Conservation (phyloP, 208 protist species). For the Wallacemonas sp. region DNA sequence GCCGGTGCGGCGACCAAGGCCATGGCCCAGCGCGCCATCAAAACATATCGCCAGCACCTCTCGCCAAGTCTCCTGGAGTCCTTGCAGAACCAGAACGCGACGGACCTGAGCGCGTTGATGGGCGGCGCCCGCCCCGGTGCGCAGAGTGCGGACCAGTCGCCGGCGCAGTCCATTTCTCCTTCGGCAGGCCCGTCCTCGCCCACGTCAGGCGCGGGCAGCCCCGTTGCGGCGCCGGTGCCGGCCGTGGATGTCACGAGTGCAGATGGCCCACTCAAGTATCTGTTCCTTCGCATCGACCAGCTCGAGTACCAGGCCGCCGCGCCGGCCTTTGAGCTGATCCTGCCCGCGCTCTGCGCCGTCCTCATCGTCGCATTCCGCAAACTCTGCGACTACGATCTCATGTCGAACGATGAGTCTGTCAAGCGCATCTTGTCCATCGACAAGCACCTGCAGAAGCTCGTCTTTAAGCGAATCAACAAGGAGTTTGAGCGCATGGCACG, state of each 20-base stretch:
- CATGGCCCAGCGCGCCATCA: constrained; percentile 53
- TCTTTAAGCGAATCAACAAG: constrained; percentile 52
- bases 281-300: constrained; percentile 48
- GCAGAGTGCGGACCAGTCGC: background rate
- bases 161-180: background rate
- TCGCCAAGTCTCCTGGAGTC: constrained; percentile 22
- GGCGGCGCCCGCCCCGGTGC: background rate
- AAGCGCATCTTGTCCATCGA: constrained; percentile 73
- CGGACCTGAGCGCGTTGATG: background rate
- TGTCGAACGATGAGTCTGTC: constrained; percentile 33
- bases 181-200: constrained; percentile 1
- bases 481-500: constrained; percentile 54
- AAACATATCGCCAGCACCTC: constrained; percentile 52
- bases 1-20: constrained; percentile 41
- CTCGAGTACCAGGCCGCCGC: constrained; percentile 32
- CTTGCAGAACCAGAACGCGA: background rate
- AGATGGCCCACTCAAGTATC: constrained; percentile 35
- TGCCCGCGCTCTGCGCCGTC: constrained; percentile 52
- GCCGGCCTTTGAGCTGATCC: constrained; percentile 59
- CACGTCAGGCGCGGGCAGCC: background rate
- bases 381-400: constrained; percentile 67
- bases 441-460: constrained; percentile 45
- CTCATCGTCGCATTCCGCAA: constrained; percentile 65
- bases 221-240: background rate
- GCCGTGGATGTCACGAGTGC: background rate